phyloP scores from a whole-genome alignment of 176 grass and related monocot genomes.

The Tuctoria greenei region DNA sequence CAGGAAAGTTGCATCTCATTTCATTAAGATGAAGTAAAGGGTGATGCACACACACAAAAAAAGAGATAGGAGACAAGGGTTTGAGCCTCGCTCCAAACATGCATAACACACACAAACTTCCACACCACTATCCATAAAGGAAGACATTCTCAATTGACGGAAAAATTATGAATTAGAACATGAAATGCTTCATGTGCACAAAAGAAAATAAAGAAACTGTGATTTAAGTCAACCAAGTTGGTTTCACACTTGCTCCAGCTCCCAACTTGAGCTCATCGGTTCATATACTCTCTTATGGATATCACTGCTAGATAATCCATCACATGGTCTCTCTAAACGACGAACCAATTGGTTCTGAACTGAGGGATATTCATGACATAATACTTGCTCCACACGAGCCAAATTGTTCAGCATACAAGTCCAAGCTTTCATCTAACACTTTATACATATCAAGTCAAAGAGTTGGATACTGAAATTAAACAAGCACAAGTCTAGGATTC shows the following conservation, averaged over 20 bases:
- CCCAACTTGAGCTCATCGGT: background rate
- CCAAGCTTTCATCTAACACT: background rate
- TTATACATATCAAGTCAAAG: background rate
- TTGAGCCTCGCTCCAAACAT: no score
- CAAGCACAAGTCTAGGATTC: constrained; percentile 15
- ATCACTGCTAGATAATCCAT: constrained; percentile 1
- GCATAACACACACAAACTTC: no score
- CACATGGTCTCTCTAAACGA: constrained; percentile 2
- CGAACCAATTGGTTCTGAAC: background rate
- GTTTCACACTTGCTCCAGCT: background rate
- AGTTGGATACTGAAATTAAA: constrained; percentile 31
- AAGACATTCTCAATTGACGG: background rate
- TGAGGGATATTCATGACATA: background rate
- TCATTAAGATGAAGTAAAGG: no score
- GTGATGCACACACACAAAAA: no score
- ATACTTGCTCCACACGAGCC: background rate
- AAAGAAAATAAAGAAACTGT: background rate
- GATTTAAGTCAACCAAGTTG: background rate
- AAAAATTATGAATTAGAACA: background rate
- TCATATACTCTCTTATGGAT: background rate
- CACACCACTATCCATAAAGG: background rate
- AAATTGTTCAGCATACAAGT: background rate
- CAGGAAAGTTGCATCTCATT: no score
- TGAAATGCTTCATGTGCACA: background rate
- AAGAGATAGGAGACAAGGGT: no score